phyloP scores from a whole-genome alignment of 768 basidiomycete species.

The Mycena rosella region DNA sequence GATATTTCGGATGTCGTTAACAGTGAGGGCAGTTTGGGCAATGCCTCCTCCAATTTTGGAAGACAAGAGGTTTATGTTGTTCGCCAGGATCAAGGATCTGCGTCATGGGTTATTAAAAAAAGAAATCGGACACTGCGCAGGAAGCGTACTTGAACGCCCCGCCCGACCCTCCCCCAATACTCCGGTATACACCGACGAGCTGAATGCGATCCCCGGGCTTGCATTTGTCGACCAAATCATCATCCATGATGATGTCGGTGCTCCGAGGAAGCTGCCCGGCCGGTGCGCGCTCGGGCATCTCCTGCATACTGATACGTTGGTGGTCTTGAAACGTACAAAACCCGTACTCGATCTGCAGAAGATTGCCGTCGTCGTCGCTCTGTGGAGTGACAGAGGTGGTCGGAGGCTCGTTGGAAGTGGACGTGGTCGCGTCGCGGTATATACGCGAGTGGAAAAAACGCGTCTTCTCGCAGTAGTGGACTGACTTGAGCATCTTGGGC shows the following conservation, averaged over 20 bases:
- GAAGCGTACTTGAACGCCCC: constrained; percentile 92
- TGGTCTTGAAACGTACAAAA: constrained; percentile 94
- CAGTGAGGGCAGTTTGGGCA: constrained; percentile 92
- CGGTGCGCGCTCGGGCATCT: constrained; percentile 99
- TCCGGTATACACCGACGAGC: constrained; percentile 94
- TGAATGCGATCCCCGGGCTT: constrained; percentile 99
- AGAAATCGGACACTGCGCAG: constrained; percentile 14
- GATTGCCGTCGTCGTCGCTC: constrained; percentile 90
- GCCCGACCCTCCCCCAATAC: constrained; percentile 89
- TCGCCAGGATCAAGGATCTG: constrained; percentile 94
- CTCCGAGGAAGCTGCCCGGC: constrained; percentile 97
- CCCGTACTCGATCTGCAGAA: constrained; percentile 93
- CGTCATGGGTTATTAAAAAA: constrained; percentile 8
- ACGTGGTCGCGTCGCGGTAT: constrained; percentile 93
- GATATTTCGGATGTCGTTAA: constrained; percentile 95
- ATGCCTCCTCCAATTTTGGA: constrained; percentile 97
- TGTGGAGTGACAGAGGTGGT: constrained; percentile 90
- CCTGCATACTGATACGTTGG: constrained; percentile 97
- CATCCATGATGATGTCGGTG: constrained; percentile 95
- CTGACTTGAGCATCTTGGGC: constrained; percentile 97
- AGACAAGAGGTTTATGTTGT: constrained; percentile 94
- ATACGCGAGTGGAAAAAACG: constrained; percentile 85
- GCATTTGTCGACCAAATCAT: constrained; percentile 96
- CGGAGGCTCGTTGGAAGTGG: constrained; percentile 87
- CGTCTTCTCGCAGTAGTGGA: constrained; percentile 95